Evolutionary conservation across 805 yeast species (phyloP).

Genomic region (Lipomyces oligophaga): DNA sequence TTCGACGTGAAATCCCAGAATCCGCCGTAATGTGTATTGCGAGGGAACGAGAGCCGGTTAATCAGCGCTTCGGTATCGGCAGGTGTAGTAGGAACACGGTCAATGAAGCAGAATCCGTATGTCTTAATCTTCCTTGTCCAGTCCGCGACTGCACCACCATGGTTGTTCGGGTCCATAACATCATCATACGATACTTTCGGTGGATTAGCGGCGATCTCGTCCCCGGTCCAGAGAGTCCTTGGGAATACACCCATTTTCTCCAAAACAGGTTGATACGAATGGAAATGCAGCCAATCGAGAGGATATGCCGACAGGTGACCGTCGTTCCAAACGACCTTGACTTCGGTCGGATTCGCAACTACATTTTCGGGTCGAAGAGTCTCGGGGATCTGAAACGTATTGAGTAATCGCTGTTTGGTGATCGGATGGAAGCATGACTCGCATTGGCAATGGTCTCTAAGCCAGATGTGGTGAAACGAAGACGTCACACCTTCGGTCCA

Average conservation of each 20-base stretch:
- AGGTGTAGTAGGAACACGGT: slow-evolving; percentile 57
- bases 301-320: slow-evolving; percentile 43
- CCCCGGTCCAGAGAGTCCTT: slow-evolving; percentile 33
- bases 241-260: slow-evolving; percentile 35
- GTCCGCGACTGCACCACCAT: slow-evolving; percentile 50
- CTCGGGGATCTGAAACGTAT: slow-evolving; percentile 47
- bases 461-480: slow-evolving; percentile 52
- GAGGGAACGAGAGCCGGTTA: slow-evolving; percentile 54
- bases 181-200: slow-evolving; percentile 50
- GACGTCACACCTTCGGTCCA: slow-evolving; percentile 35
- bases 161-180: slow-evolving; percentile 44
- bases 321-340: slow-evolving; percentile 34
- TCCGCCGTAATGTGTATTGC: slow-evolving; percentile 70
- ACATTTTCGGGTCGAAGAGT: slow-evolving; percentile 34
- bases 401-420: slow-evolving; percentile 58
- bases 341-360: slow-evolving; percentile 17
- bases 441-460: slow-evolving; percentile 63
- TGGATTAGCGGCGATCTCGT: slow-evolving; percentile 39
- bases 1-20: slow-evolving; percentile 77
- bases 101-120: slow-evolving; percentile 60
- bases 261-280: slow-evolving; percentile 51
- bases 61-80: slow-evolving; percentile 57
- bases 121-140: slow-evolving; percentile 53
- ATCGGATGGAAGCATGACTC: slow-evolving; percentile 49
- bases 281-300: slow-evolving; percentile 46